Evolutionary conservation across 1,284 basidiomycete genomes (phyloP).

Genomic region (Heliocybe sulcata): DNA sequence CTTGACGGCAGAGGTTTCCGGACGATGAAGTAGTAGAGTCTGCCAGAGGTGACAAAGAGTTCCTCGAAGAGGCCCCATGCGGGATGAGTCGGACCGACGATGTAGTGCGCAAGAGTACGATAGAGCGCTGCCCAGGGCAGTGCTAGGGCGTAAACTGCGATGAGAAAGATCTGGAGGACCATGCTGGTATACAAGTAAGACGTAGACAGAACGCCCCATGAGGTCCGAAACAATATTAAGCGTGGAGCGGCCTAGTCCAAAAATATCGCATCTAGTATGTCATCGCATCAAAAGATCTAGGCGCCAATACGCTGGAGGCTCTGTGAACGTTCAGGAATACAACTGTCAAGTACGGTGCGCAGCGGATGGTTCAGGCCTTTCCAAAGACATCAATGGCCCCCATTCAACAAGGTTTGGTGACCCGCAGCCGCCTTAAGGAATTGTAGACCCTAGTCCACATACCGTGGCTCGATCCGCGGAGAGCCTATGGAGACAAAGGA

Average conservation of each 20-base stretch:
- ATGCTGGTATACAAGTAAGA: neutral
- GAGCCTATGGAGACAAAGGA: too few relatives aligned
- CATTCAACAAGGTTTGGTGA: too few relatives aligned
- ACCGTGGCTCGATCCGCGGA: too few relatives aligned
- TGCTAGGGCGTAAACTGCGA: constrained; percentile 1
- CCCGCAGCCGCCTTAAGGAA: too few relatives aligned
- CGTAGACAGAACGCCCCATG: neutral
- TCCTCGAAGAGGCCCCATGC: constrained; percentile 1
- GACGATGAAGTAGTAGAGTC: neutral
- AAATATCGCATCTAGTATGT: neutral
- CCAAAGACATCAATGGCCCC: too few relatives aligned
- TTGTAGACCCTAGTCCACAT: too few relatives aligned
- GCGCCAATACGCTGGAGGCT: too few relatives aligned
- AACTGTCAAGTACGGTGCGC: too few relatives aligned
- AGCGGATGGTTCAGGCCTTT: too few relatives aligned
- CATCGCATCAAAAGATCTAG: neutral
- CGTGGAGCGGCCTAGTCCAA: neutral
- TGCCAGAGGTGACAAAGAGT: neutral
- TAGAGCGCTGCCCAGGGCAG: neutral
- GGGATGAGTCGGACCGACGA: constrained; percentile 1
- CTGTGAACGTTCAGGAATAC: too few relatives aligned
- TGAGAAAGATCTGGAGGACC: neutral
- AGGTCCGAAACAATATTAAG: neutral
- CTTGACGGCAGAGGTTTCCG: neutral
- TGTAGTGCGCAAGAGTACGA: constrained; percentile 1